phyloP scores from a whole-genome alignment of 306 rosid species.

The Quercus parvula region DNA sequence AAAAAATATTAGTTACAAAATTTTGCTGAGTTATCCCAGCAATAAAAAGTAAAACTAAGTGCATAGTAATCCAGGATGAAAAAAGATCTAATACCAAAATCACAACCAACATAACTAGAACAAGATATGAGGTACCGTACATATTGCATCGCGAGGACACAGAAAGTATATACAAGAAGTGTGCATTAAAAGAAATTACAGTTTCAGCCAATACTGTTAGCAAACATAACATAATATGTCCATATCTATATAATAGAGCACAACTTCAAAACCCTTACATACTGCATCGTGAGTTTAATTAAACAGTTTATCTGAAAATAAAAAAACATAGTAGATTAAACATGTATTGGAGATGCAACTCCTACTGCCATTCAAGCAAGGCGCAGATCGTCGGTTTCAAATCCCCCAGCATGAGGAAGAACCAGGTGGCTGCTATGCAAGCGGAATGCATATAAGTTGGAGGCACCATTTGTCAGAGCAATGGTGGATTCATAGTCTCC shows the following conservation, averaged over 20 bases:
- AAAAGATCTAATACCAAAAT: too few relatives aligned
- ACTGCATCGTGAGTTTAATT: background rate
- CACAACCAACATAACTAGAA: too few relatives aligned
- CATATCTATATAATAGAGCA: background rate
- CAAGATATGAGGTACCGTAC: background rate
- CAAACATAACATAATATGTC: too few relatives aligned
- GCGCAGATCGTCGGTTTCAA: constrained; percentile 40
- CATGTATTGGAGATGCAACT: background rate
- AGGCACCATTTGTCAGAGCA: constrained; percentile 59
- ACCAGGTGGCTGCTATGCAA: constrained; percentile 37
- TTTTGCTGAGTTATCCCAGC: too few relatives aligned
- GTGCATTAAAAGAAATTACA: too few relatives aligned
- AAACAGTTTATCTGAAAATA: background rate
- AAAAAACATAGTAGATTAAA: too few relatives aligned
- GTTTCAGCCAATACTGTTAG: too few relatives aligned
- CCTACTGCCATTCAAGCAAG: constrained; percentile 37
- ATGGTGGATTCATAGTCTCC: constrained; percentile 51
- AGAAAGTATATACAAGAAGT: background rate
- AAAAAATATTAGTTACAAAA: too few relatives aligned
- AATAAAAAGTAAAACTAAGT: too few relatives aligned
- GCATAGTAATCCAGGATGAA: too few relatives aligned
- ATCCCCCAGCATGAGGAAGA: constrained; percentile 25
- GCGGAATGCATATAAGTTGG: constrained; percentile 50
- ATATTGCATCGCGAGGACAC: background rate
- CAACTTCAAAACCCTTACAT: background rate